Base-by-base conservation (phyloP, 352 stramenopile genomes). In the Phytophthora tubulina region DNA sequence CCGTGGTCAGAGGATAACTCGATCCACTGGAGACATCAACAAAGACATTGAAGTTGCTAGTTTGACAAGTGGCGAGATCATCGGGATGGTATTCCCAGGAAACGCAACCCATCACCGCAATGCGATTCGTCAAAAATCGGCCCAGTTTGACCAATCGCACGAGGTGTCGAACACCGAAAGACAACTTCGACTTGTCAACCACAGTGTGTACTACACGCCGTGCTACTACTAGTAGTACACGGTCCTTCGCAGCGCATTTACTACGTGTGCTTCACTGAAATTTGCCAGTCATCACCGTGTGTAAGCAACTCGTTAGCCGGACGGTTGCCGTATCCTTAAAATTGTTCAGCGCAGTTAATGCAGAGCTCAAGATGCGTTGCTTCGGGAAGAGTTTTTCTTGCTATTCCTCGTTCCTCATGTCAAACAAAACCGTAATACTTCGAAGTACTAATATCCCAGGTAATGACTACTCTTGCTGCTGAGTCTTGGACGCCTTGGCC, bases 1-100 rank as follows among this genome's bases (percentile, higher is more conserved):
- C 39, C 39, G 8, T 27, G 17, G 27, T 30, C 49, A 32, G n/a
- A 8, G 33, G 6, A 33, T 42, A n/a, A 21, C 9, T 52, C 46
- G 17, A 51, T 27, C 21, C 21, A 27, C 21, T 27, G 21, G 21
- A 27, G 21, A 35, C 46, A 6, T 15, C n/a, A 11, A 46, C 38
- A 2, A 14, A 35, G 51, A 59, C 35, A 59, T 71, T 65, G 53
- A 71, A 71, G 63, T 59, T 71, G 30, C 50, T 58, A 15, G 56
- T 72, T 72, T 67, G 49, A 72, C 64, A 61, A 41, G 50, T 57
- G 35, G 36, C 36, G 36, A 54, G 35, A 66, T 66, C 48, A 41
- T 64, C 11, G 32, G 55, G 41, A 32, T n/a, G 15, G 48, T 50
- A 67, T 59, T 52, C 59, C 6, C 8, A 41, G 32, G 52, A 57